These are phyloP conservation scores for Neurospora tetrasperma DNA, from an alignment of 495 filamentous ascomycete species.

Conservation along the genomic window DNA sequence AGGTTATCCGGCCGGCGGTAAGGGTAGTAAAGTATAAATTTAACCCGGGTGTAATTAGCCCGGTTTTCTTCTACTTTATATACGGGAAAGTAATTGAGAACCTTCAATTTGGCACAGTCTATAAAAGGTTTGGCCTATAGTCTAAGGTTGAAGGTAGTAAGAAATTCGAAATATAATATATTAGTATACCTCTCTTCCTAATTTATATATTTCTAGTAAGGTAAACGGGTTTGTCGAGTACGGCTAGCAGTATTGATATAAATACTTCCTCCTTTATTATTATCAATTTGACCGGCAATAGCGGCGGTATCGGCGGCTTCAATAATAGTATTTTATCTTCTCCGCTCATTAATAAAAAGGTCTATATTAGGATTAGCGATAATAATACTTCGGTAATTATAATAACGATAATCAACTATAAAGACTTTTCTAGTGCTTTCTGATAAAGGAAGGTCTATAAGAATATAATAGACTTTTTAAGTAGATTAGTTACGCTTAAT, in stretches of 20 bases:
- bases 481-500: not conserved
- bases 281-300: too few relatives aligned
- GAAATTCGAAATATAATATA: not conserved
- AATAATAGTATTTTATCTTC: not conserved
- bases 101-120: not conserved
- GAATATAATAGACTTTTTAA: not conserved
- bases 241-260: not conserved
- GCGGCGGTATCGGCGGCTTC: not conserved
- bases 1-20: not conserved
- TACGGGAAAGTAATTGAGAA: not conserved
- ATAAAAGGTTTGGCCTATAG: not conserved
- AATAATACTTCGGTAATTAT: not conserved
- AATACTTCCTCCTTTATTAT: not conserved
- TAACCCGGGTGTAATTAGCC: not conserved
- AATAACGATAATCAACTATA: not conserved
- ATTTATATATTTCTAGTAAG: not conserved
- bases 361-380: not conserved
- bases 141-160: not conserved
- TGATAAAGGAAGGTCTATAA: not conserved
- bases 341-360: not conserved
- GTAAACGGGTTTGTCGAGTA: not conserved
- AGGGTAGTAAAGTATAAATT: not conserved
- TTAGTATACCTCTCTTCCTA: not conserved
- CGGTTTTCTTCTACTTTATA: not conserved
- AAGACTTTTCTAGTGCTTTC: not conserved